These are phyloP conservation scores for Lachnellula occidentalis DNA, from an alignment of 2,329 filamentous ascomycete genomes.

Conservation along the genomic window DNA sequence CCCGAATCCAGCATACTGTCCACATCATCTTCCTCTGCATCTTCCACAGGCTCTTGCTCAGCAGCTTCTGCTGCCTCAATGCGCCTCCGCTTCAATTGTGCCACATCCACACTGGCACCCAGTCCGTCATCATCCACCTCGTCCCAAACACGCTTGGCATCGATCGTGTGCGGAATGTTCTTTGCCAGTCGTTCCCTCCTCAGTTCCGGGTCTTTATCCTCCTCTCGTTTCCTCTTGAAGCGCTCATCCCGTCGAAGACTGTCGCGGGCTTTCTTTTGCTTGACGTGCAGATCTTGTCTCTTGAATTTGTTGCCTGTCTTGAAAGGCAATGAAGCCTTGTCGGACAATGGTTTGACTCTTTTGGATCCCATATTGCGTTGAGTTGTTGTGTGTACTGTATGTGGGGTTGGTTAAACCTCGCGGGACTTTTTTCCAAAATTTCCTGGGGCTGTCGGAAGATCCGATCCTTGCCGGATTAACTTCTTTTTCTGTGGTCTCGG, in stretches of 20 bases:
- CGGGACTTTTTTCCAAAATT: not conserved
- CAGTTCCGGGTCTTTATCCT: slow-evolving; percentile 74
- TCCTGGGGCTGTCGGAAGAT: no score
- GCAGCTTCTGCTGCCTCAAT: slow-evolving; percentile 45
- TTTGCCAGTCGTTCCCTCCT: slow-evolving; percentile 66
- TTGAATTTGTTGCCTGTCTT: slow-evolving; percentile 72
- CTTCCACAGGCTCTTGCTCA: slow-evolving; percentile 37
- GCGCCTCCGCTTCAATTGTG: slow-evolving; percentile 52
- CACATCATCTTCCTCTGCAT: slow-evolving; percentile 47
- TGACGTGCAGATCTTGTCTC: slow-evolving; percentile 71
- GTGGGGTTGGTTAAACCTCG: not conserved
- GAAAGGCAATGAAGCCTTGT: slow-evolving; percentile 42
- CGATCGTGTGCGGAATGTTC: slow-evolving; percentile 77
- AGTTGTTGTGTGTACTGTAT: slow-evolving; percentile 11
- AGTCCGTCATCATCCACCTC: slow-evolving; percentile 60
- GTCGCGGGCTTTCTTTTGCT: slow-evolving; percentile 72
- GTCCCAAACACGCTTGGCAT: slow-evolving; percentile 88
- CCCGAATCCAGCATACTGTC: slow-evolving; percentile 72
- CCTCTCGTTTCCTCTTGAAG: slow-evolving; percentile 75
- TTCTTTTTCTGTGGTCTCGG: no score
- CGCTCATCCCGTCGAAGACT: slow-evolving; percentile 70
- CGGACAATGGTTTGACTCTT: slow-evolving; percentile 36
- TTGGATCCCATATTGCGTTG: slow-evolving; percentile 42
- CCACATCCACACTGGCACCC: slow-evolving; percentile 49
- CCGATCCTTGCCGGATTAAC: no score